Percentiles rank a stretch among this genome's conserved stretches.
Evolutionary conservation across 768 basidiomycete genomes (phyloP).

Genomic region (Suillus sp.): DNA sequence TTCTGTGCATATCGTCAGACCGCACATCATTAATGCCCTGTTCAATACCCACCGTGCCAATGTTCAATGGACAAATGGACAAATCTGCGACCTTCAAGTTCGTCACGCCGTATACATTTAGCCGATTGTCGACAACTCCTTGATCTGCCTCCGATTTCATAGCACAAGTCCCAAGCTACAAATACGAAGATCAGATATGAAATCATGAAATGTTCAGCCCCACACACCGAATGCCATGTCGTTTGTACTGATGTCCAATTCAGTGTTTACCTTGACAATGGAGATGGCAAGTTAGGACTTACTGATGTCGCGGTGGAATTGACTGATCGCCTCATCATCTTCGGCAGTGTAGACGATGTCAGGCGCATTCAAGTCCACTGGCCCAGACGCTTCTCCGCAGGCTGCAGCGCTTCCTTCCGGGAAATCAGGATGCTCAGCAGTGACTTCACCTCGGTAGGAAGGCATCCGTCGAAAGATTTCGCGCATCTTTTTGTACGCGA

Average conservation of each 20-base stretch:
- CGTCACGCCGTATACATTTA: constrained; percentile 63
- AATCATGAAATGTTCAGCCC: background rate
- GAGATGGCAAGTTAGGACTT: background rate
- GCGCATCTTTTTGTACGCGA: constrained; percentile 30
- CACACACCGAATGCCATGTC: constrained; percentile 36
- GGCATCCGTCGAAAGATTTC: constrained; percentile 43
- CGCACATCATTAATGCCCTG: background rate
- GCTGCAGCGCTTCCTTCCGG: constrained; percentile 30
- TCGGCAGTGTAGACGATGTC: constrained; percentile 35
- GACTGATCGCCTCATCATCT: constrained; percentile 38
- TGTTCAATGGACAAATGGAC: constrained; percentile 42
- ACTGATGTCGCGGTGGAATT: constrained; percentile 27
- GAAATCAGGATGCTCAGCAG: constrained; percentile 26
- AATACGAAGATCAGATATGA: background rate
- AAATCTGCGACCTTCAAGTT: constrained; percentile 63
- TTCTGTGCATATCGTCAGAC: constrained; percentile 17
- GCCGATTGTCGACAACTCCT: constrained; percentile 62
- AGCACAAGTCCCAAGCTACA: constrained; percentile 63
- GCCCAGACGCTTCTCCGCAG: constrained; percentile 19
- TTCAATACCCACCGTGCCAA: constrained; percentile 32
- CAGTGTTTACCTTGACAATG: background rate
- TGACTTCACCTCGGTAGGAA: constrained; percentile 40
- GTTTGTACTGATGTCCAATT: constrained; percentile 26
- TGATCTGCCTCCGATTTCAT: constrained; percentile 61
- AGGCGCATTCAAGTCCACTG: constrained; percentile 29